These are phyloP conservation scores for Saturnispora dispora DNA, from an alignment of 805 yeast genomes.

Conservation along the genomic window DNA sequence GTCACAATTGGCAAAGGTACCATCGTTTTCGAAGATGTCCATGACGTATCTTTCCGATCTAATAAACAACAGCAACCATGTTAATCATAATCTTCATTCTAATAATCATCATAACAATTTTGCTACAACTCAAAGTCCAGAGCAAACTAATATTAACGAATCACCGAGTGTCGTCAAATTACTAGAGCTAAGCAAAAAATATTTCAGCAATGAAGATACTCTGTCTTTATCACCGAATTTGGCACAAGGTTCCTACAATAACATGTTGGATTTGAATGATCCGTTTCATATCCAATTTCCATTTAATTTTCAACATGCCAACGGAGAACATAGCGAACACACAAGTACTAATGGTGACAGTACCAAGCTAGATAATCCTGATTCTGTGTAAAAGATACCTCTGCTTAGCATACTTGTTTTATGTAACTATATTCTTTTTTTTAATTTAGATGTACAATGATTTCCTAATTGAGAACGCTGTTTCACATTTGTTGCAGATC, in stretches of 20 bases:
- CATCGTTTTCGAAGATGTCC: constrained; percentile 1
- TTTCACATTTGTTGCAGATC: constrained; percentile 1
- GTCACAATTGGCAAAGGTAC: constrained; percentile 3
- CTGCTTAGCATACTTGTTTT: not conserved
- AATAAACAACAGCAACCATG: not conserved
- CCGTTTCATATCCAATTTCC: constrained; percentile 47
- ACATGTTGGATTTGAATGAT: constrained; percentile 31
- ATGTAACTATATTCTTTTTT: not conserved
- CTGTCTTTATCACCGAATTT: not conserved
- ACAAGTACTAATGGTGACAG: not conserved
- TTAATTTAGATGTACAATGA: not conserved
- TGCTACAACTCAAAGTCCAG: not conserved
- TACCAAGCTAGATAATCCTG: not conserved
- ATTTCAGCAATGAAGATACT: not conserved
- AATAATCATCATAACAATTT: not conserved
- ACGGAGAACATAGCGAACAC: not conserved
- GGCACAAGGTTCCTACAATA: not conserved
- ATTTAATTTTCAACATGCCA: constrained; percentile 33
- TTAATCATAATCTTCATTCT: constrained; percentile 3
- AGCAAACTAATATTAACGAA: not conserved
- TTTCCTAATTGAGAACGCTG: not conserved
- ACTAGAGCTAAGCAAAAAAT: not conserved
- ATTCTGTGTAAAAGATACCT: not conserved
- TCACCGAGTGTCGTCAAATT: constrained; percentile 3
- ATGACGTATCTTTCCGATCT: constrained; percentile 1